These are phyloP conservation scores for Xylaria scruposa DNA, from an alignment of 495 filamentous ascomycete species.

Conservation along the genomic window DNA sequence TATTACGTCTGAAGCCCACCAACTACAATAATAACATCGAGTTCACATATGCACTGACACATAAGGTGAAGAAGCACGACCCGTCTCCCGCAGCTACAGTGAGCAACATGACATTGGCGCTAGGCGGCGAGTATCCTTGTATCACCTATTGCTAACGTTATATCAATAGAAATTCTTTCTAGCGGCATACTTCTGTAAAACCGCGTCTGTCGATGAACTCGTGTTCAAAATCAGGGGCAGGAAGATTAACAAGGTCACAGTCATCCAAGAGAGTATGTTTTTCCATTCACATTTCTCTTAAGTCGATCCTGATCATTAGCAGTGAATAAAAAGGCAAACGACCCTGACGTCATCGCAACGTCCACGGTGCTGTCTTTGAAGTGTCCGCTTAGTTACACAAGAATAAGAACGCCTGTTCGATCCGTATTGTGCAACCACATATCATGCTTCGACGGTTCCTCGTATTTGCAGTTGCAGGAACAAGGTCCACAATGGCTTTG, in stretches of 20 bases:
- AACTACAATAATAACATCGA: slow-evolving; percentile 77
- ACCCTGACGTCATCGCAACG: slow-evolving; percentile 86
- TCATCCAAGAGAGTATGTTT: slow-evolving; percentile 78
- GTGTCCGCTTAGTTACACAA: slow-evolving; percentile 85
- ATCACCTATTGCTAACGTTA: slow-evolving; percentile 28
- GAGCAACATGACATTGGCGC: slow-evolving; percentile 32
- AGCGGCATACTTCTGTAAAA: slow-evolving; percentile 74
- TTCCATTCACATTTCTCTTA: neutral
- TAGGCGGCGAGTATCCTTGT: slow-evolving; percentile 24
- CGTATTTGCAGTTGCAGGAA: slow-evolving; percentile 91
- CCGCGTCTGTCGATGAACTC: slow-evolving; percentile 73
- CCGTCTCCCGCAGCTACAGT: slow-evolving; percentile 31
- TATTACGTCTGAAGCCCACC: slow-evolving; percentile 68
- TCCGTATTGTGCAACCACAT: slow-evolving; percentile 84
- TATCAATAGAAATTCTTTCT: slow-evolving; percentile 74
- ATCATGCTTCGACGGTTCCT: slow-evolving; percentile 94
- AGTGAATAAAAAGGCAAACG: slow-evolving; percentile 84
- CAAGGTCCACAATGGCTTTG: slow-evolving; percentile 96
- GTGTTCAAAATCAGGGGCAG: slow-evolving; percentile 69
- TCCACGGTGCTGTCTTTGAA: slow-evolving; percentile 89
- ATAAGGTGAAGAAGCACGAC: slow-evolving; percentile 63
- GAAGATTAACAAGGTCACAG: slow-evolving; percentile 79
- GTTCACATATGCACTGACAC: slow-evolving; percentile 91
- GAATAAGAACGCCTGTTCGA: slow-evolving; percentile 81
- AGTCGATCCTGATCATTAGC: slow-evolving; percentile 31